phyloP scores from a whole-genome alignment of 306 rosid species.

The Inga laurina region DNA sequence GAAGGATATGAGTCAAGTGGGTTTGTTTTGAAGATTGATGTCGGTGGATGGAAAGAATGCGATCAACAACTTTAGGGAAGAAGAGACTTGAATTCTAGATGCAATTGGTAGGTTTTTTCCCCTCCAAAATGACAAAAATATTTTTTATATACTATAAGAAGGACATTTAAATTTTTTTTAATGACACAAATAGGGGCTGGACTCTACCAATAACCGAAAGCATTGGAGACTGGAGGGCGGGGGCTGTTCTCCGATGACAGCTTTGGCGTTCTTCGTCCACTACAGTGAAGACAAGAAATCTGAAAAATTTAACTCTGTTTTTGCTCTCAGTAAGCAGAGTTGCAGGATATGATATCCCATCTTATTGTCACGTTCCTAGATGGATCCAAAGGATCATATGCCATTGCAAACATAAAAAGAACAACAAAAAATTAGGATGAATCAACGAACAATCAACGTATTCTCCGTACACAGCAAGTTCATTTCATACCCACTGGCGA shows the following conservation, averaged over 20 bases:
- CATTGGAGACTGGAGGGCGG: constrained; percentile 40
- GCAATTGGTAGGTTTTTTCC: no score
- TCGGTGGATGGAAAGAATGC: no score
- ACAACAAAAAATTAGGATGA: constrained; percentile 15
- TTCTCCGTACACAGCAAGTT: background rate
- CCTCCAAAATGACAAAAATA: no score
- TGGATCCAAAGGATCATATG: constrained; percentile 74
- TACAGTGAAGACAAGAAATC: constrained; percentile 24
- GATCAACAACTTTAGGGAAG: no score
- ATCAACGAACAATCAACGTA: background rate
- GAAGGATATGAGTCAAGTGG: no score
- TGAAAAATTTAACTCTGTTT: background rate
- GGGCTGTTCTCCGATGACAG: constrained; percentile 42
- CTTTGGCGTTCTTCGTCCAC: constrained; percentile 67
- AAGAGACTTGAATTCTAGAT: no score
- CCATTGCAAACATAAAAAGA: constrained; percentile 38
- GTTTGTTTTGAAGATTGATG: no score
- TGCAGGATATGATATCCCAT: constrained; percentile 64
- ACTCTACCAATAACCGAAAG: constrained; percentile 37
- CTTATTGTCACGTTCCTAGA: constrained; percentile 65
- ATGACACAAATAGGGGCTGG: constrained; percentile 14
- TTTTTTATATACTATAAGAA: no score
- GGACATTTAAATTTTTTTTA: no score
- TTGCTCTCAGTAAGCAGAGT: constrained; percentile 37
- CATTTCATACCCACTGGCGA: constrained; percentile 47